Evolutionary conservation across 139 green algal genomes (phyloP).

Genomic region (Pycnococcus provasolii): DNA sequence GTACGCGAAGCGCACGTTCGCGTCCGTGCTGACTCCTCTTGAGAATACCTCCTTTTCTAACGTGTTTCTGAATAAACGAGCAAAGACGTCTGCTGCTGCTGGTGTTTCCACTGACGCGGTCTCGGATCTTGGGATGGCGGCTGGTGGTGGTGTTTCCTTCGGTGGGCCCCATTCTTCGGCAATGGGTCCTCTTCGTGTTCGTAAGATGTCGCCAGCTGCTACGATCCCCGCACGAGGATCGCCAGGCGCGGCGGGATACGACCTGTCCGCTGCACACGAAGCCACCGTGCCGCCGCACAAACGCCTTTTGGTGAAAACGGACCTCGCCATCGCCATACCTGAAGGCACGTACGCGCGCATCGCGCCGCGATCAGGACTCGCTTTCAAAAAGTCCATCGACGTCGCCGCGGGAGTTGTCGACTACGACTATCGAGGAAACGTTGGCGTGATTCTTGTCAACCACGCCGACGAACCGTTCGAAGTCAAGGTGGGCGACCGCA

Average conservation of each 20-base stretch:
- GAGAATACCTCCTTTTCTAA: too few species aligned
- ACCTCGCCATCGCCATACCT: slow-evolving; percentile 74
- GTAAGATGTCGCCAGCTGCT: slow-evolving; percentile 69
- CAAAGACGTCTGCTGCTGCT: too few species aligned
- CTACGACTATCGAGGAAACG: slow-evolving; percentile 86
- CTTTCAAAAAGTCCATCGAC: slow-evolving; percentile 92
- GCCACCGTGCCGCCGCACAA: too few species aligned
- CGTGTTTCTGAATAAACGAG: too few species aligned
- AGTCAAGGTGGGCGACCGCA: slow-evolving; percentile 74
- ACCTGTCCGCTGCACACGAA: slow-evolving; percentile 51
- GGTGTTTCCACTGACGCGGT: too few species aligned
- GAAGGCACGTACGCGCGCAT: slow-evolving; percentile 87
- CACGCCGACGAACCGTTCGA: slow-evolving; percentile 53
- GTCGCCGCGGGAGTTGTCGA: slow-evolving; percentile 91
- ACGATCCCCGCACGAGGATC: slow-evolving; percentile 71
- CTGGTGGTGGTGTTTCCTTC: too few species aligned
- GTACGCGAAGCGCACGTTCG: too few species aligned
- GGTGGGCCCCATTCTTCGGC: too few species aligned
- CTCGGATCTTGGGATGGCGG: too few species aligned
- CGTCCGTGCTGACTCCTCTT: too few species aligned
- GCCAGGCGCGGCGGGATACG: slow-evolving; percentile 76
- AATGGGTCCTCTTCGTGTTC: slow-evolving; percentile 50
- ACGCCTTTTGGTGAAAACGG: slow-evolving; percentile 61
- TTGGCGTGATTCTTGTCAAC: slow-evolving; percentile 97
- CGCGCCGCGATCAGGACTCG: slow-evolving; percentile 85